A percentile compares a stretch with the other conserved stretches of the same genome.
These are phyloP conservation scores for Primulina tabacum DNA, from an alignment of 257 asterid species.

Conservation along the genomic window DNA sequence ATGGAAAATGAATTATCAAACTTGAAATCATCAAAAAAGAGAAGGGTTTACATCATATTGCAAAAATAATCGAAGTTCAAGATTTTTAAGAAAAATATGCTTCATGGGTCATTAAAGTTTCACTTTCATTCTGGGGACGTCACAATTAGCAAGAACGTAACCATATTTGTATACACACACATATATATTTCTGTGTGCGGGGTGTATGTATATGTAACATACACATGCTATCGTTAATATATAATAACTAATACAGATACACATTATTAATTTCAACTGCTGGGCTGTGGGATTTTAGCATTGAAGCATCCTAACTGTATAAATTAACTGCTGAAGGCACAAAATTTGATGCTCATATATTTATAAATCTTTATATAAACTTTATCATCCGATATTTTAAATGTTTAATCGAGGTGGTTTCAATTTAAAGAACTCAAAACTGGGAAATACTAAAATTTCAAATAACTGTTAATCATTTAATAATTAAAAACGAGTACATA, in stretches of 20 bases:
- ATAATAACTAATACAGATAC: conserved; percentile 18
- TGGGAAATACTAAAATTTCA: conserved; percentile 19
- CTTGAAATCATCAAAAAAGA: too few relatives aligned
- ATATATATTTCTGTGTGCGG: not conserved
- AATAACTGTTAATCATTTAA: conserved; percentile 4
- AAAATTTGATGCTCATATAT: conserved; percentile 16
- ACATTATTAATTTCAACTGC: conserved; percentile 20
- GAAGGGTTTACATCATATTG: not conserved
- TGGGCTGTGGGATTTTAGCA: conserved; percentile 24
- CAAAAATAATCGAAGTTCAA: not conserved
- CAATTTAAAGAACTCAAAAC: conserved; percentile 26
- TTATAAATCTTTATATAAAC: conserved; percentile 29
- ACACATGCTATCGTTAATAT: conserved; percentile 16
- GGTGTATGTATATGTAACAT: conserved; percentile 2
- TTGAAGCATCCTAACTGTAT: not conserved
- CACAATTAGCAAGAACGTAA: not conserved
- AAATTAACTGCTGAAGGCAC: not conserved
- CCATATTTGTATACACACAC: not conserved
- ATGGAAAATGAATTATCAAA: too few relatives aligned
- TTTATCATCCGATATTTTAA: conserved; percentile 26
- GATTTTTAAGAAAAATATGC: not conserved
- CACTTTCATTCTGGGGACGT: not conserved
- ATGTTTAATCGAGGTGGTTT: conserved; percentile 22
- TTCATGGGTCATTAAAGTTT: not conserved
- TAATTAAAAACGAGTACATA: not conserved